Conservation (phyloP, 129 eudicot species). For the Pseudognaphalium luteoalbum region DNA sequence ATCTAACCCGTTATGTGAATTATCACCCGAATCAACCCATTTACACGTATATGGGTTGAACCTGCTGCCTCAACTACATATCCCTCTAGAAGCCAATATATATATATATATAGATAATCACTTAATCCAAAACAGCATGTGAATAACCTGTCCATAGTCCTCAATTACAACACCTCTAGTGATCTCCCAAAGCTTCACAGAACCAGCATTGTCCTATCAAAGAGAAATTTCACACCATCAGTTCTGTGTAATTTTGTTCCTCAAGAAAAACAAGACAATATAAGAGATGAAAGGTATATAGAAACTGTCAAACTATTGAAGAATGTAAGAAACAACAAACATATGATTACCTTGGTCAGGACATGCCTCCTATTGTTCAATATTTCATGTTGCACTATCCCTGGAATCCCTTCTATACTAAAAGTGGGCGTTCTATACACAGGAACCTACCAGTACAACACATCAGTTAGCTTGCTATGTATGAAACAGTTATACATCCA, state of each 20-base stretch:
- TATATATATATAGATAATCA: not conserved
- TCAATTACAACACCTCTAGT: constrained; percentile 75
- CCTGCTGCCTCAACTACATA: constrained; percentile 11
- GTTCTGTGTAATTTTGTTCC: constrained; percentile 22
- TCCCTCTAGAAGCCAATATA: not conserved
- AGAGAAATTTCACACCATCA: constrained; percentile 21
- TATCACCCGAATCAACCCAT: not conserved
- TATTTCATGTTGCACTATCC: constrained; percentile 92
- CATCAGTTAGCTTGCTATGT: constrained; percentile 12
- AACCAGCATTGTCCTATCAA: constrained; percentile 81
- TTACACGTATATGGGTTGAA: not conserved
- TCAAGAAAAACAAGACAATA: not conserved
- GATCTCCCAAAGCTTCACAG: constrained; percentile 92
- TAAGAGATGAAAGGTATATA: not conserved
- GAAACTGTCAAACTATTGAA: not conserved
- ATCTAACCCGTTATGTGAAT: not conserved
- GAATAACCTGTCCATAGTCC: constrained; percentile 81
- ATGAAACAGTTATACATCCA: not conserved
- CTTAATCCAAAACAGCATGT: constrained; percentile 22
- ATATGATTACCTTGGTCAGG: constrained; percentile 68
- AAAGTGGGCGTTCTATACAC: constrained; percentile 63
- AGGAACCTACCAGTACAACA: constrained; percentile 54
- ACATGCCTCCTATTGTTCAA: constrained; percentile 86
- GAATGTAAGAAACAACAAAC: constrained; percentile 6
- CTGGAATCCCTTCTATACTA: constrained; percentile 75